Evolutionary conservation across 2,329 filamentous ascomycete genomes (phyloP).

Genomic region (Fusarium lateritium): DNA sequence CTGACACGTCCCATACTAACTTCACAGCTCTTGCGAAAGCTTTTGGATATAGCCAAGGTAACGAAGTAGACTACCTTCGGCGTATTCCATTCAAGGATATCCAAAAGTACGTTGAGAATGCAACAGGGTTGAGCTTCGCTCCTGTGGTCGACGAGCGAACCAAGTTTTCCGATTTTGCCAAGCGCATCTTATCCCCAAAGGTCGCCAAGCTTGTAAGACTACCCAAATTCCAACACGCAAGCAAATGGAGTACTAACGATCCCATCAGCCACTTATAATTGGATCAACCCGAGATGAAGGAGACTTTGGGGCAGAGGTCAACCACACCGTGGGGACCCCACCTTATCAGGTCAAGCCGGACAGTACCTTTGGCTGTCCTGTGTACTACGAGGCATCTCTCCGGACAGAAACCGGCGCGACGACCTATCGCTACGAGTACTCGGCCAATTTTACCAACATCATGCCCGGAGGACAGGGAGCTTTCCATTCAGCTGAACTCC

Average conservation of each 20-base stretch:
- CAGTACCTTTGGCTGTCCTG: constrained; percentile 1
- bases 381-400: constrained; percentile 8
- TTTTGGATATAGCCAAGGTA: constrained; percentile 1
- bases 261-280: constrained; percentile 3
- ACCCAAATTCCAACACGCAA: too few species aligned
- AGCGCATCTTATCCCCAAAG: neutral
- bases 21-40: constrained; percentile 6
- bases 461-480: constrained; percentile 9
- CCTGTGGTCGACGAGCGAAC: constrained; percentile 13
- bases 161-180: constrained; percentile 4
- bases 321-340: neutral
- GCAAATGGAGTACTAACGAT: too few species aligned
- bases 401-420: neutral
- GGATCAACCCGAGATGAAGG: constrained; percentile 17
- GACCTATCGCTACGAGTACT: constrained; percentile 24
- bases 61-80: constrained; percentile 1
- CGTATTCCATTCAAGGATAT: constrained; percentile 1
- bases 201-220: constrained; percentile 6
- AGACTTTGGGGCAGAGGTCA: neutral
- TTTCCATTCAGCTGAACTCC: constrained; percentile 10
- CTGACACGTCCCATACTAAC: neutral
- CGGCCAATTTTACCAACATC: constrained; percentile 22
- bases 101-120: constrained; percentile 4
- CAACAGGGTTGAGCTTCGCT: constrained; percentile 1
- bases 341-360: constrained; percentile 4